Evolutionary conservation across 2,329 filamentous ascomycete genomes (phyloP).

Genomic region (Phialemoniopsis sp.): DNA sequence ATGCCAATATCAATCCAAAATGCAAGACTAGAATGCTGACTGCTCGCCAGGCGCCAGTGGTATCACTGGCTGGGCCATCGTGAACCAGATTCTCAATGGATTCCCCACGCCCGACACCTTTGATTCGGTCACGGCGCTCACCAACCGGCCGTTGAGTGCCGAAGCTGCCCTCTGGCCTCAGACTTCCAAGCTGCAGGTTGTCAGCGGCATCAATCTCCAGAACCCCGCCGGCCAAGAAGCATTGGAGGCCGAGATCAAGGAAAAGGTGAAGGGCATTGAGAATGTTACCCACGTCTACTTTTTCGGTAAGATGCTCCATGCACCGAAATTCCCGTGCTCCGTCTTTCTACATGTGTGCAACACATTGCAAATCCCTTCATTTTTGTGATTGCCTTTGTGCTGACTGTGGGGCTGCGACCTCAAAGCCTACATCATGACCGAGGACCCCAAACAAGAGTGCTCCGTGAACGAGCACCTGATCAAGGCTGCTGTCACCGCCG

Average conservation of each 20-base stretch:
- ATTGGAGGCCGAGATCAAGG: conserved; percentile 24
- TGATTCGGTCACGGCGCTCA: conserved; percentile 38
- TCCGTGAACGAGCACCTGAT: conserved; percentile 31
- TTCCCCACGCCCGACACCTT: conserved; percentile 39
- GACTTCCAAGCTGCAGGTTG: conserved; percentile 22
- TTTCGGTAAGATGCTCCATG: conserved; percentile 20
- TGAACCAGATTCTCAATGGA: conserved; percentile 38
- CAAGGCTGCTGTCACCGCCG: conserved; percentile 28
- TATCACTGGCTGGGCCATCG: conserved; percentile 45
- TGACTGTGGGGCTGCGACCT: conserved; percentile 6
- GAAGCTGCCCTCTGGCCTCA: conserved; percentile 21
- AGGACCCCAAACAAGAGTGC: conserved; percentile 22
- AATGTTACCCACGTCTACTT: conserved; percentile 38
- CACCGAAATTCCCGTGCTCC: background rate
- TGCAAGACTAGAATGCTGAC: conserved; percentile 4
- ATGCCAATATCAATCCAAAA: background rate
- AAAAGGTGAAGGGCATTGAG: conserved; percentile 25
- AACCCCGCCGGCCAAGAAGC: conserved; percentile 17
- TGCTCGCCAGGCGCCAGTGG: conserved; percentile 35
- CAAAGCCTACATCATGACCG: conserved; percentile 27
- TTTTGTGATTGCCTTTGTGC: too few species aligned
- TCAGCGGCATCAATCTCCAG: conserved; percentile 28
- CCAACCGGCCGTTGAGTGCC: conserved; percentile 32
- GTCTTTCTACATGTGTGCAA: background rate
- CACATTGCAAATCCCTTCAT: too few species aligned